phyloP scores from a whole-genome alignment of 2,329 filamentous ascomycete species.

The Fusarium metavorans region DNA sequence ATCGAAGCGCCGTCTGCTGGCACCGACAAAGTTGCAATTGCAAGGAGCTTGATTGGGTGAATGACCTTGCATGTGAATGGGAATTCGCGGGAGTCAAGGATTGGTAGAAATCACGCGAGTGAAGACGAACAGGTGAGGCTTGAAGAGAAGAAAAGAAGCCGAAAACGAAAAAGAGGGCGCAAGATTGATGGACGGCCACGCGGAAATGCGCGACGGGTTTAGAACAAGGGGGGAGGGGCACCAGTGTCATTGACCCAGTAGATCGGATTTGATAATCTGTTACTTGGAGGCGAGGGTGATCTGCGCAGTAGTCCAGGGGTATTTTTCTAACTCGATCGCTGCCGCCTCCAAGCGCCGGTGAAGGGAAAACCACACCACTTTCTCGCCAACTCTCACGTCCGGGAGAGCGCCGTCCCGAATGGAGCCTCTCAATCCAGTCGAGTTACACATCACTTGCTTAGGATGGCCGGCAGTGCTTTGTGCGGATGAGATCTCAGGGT shows the following conservation, averaged over 20 bases:
- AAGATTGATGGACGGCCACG: conserved; percentile 25
- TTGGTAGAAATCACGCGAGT: background rate
- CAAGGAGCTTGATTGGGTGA: conserved; percentile 23
- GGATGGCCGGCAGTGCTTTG: conserved; percentile 22
- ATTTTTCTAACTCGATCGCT: conserved; percentile 26
- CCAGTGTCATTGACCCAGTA: conserved; percentile 15
- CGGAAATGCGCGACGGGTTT: conserved; percentile 23
- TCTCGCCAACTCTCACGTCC: conserved; percentile 13
- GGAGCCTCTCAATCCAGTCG: conserved; percentile 4
- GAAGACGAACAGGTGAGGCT: conserved; percentile 26
- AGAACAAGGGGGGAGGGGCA: conserved; percentile 11
- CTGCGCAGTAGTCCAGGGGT: conserved; percentile 18
- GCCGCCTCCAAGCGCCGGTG: conserved; percentile 20
- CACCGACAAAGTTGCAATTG: conserved; percentile 10
- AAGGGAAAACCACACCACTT: conserved; percentile 37
- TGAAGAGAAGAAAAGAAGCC: conserved; percentile 11
- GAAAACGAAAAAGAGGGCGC: conserved; percentile 41
- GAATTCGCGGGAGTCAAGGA: background rate
- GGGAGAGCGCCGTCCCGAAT: conserved; percentile 34
- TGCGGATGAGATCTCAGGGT: conserved; percentile 24
- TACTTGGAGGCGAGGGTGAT: conserved; percentile 29
- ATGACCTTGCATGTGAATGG: conserved; percentile 2
- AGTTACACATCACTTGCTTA: conserved; percentile 1
- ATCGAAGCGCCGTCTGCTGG: background rate
- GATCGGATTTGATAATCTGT: conserved; percentile 37